Conservation (phyloP, 192 early-diverging fungal genomes). For the Umbelopsis vinacea region DNA sequence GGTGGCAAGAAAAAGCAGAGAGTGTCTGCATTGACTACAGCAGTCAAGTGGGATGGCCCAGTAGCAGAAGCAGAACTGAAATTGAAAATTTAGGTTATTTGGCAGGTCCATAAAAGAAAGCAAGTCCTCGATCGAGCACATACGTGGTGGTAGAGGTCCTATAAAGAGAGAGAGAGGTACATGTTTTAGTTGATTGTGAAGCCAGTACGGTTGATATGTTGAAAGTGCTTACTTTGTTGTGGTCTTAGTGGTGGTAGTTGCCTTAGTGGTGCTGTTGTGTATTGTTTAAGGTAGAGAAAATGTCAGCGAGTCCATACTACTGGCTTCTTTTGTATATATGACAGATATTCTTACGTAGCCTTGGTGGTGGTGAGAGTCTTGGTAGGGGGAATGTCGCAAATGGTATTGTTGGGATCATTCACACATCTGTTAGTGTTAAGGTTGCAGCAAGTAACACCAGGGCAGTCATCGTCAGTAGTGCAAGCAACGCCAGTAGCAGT, state of each 20-base stretch:
- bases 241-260: slow-evolving; percentile 2
- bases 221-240: not conserved
- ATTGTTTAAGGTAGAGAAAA: too few species aligned
- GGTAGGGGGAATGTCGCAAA: not conserved
- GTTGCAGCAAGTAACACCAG: not conserved
- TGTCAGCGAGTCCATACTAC: too few species aligned
- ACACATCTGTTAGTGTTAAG: too few species aligned
- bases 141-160: not conserved
- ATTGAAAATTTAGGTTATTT: too few species aligned
- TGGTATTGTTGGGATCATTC: not conserved
- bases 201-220: not conserved
- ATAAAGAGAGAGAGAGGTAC: not conserved
- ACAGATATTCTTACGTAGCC: not conserved
- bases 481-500: not conserved
- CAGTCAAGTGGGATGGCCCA: slow-evolving; percentile 21
- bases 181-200: not conserved
- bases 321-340: too few species aligned
- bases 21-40: slow-evolving; percentile 20
- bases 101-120: too few species aligned
- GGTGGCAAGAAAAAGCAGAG: slow-evolving; percentile 48
- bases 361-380: slow-evolving; percentile 5
- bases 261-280: not conserved
- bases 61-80: not conserved
- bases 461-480: not conserved
- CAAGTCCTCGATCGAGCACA: not conserved